Evolutionary conservation across 495 filamentous ascomycete genomes (phyloP).

Genomic region (Amphirosellinia nigrospora): DNA sequence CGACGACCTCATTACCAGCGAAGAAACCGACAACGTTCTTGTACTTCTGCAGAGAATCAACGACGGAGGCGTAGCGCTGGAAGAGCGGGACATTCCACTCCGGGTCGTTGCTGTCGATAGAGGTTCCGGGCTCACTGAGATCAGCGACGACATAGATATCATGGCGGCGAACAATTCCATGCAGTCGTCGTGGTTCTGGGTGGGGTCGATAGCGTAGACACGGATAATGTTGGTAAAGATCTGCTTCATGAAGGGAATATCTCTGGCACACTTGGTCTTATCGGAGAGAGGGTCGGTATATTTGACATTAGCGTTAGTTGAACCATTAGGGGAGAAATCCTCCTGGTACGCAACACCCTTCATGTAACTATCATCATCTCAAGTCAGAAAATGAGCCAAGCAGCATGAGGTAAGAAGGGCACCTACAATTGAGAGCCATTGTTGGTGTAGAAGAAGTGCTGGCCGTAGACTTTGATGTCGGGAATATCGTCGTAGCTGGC

Average conservation of each 20-base stretch:
- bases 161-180: constrained; percentile 80
- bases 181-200: constrained; percentile 74
- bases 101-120: constrained; percentile 82
- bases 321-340: constrained; percentile 52
- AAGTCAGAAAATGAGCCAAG: background rate
- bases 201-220: constrained; percentile 89
- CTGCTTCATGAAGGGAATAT: constrained; percentile 77
- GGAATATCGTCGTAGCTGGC: constrained; percentile 38
- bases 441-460: constrained; percentile 44
- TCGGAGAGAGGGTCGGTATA: constrained; percentile 76
- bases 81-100: constrained; percentile 77
- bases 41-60: constrained; percentile 80
- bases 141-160: constrained; percentile 96
- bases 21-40: constrained; percentile 95
- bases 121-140: constrained; percentile 75
- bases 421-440: constrained; percentile 44
- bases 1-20: constrained; percentile 95
- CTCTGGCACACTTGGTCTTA: constrained; percentile 70
- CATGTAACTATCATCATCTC: constrained; percentile 58
- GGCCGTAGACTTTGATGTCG: constrained; percentile 35
- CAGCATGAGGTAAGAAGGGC: background rate
- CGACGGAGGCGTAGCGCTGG: constrained; percentile 77
- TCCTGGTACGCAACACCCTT: constrained; percentile 89
- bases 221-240: constrained; percentile 90
- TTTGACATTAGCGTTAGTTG: constrained; percentile 42